A percentile compares a stretch with the other conserved stretches of the same genome.
phyloP scores from a whole-genome alignment of 495 filamentous ascomycete species.

The Glarea lozoyensis region DNA sequence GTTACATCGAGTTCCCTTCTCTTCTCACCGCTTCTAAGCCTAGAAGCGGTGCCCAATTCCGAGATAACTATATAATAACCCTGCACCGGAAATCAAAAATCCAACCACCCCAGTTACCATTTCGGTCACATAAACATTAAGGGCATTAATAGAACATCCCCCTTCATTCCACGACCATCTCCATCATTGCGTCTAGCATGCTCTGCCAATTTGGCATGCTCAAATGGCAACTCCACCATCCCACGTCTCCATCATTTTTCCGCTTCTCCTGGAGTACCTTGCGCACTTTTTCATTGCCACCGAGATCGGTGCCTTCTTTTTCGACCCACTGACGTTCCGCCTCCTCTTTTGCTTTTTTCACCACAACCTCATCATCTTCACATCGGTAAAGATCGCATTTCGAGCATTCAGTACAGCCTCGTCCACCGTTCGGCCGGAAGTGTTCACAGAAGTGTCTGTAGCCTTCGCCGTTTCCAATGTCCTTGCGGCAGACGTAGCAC shows the following conservation, averaged over 20 bases:
- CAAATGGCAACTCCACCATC: slow-evolving; percentile 17
- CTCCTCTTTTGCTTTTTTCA: slow-evolving; percentile 63
- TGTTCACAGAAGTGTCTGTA: slow-evolving; percentile 95
- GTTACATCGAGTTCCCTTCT: too few relatives aligned
- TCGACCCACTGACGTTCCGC: slow-evolving; percentile 78
- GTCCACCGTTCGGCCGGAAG: slow-evolving; percentile 69
- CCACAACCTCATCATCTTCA: slow-evolving; percentile 75
- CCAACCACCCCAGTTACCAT: not conserved
- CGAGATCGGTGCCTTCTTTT: slow-evolving; percentile 44
- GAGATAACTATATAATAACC: not conserved
- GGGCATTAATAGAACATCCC: slow-evolving; percentile 1
- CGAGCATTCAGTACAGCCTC: slow-evolving; percentile 65
- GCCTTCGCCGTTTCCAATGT: slow-evolving; percentile 51
- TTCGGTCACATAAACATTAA: slow-evolving; percentile 15
- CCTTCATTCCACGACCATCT: slow-evolving; percentile 27
- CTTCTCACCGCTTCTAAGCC: too few relatives aligned
- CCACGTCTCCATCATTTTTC: slow-evolving; percentile 9
- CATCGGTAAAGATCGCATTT: slow-evolving; percentile 84
- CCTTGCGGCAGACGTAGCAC: slow-evolving; percentile 82
- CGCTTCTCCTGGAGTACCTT: slow-evolving; percentile 20
- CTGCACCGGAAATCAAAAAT: not conserved
- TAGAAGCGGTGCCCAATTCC: too few relatives aligned
- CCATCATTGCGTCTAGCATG: slow-evolving; percentile 35
- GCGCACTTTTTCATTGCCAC: slow-evolving; percentile 35
- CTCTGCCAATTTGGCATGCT: slow-evolving; percentile 32